Base-by-base conservation (phyloP, 495 filamentous ascomycete genomes). In the Aspergillus sclerotioniger region DNA sequence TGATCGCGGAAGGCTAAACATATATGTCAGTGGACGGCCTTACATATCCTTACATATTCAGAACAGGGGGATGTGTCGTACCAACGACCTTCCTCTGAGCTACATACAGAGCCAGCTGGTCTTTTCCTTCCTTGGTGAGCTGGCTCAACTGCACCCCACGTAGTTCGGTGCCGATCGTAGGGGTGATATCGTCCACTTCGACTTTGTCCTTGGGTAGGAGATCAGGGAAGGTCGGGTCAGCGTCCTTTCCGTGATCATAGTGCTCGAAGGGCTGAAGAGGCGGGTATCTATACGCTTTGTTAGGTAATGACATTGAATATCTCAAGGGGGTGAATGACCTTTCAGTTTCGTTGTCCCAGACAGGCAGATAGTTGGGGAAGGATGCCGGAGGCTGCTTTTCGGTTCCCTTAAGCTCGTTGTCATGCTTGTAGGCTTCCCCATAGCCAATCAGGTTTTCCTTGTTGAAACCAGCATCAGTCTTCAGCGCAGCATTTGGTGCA, bases 281-380 rank as follows among this genome's bases (percentile, higher is more conserved):
- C 21, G 78, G 67, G 33, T 78, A 80, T 70, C 76, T 79, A 47
- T 41, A 4, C 54, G 46, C 25, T 32, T 17, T 9, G 9, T 50
- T 28, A 48, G n/a, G 21, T 43, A 21, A 10, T 21, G 0, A n/a
- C 12, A 9, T 4, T 17, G 31, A 19, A 19, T 12, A 41, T 16
- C 1, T 39, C 25, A 29, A 21, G n/a, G 28, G 29, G 28, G 19
- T 16, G 29, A 20, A 35, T 51, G 47, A 77, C 74, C 71, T 70
- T 53, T 67, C 67, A 8, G 71, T 78, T 65, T 79, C 69, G 62
- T 78, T 84, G 61, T 89, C 80, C 88, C 88, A 92, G 3, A 84
- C 87, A 8, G 89, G 88, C 10, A 93, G 80, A 68, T 93, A 93
- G 65, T 92, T 78, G 0, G 84, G 85, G 65, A 88, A 92, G 12